A percentile compares a stretch with the other conserved stretches of the same genome.
These are phyloP conservation scores for Abelmoschus esculentus DNA, from an alignment of 345 rosid genomes.

Conservation along the genomic window DNA sequence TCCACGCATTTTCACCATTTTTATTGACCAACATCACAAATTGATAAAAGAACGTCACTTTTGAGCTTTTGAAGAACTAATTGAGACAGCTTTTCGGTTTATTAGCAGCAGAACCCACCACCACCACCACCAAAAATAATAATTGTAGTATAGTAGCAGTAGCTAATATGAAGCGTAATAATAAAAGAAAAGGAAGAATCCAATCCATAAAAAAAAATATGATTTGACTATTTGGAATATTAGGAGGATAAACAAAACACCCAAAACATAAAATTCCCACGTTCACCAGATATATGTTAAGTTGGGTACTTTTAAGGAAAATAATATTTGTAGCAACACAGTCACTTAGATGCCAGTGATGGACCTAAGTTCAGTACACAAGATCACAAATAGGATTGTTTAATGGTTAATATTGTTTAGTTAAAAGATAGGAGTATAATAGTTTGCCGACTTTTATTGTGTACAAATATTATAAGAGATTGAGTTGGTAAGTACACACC, in stretches of 20 bases:
- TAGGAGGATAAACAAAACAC: background rate
- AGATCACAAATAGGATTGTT: background rate
- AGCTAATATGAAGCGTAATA: background rate
- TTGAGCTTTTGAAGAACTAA: background rate
- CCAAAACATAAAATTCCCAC: too few species aligned
- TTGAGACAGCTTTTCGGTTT: background rate
- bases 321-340: background rate
- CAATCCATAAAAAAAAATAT: background rate
- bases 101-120: too few species aligned
- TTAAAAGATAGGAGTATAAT: background rate
- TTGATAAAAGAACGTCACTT: background rate
- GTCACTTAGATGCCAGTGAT: background rate
- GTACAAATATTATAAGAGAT: background rate
- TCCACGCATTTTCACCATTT: too few species aligned
- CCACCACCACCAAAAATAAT: too few species aligned
- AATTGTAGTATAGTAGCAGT: conserved; percentile 3
- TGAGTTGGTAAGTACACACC: conserved; percentile 26
- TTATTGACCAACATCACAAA: background rate
- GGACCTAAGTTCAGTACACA: background rate
- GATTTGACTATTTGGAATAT: background rate
- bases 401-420: background rate
- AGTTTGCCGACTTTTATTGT: background rate
- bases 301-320: background rate
- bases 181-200: background rate
- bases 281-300: background rate